These are phyloP conservation scores for Podaxis pistillaris DNA, from an alignment of 768 basidiomycete genomes.

Conservation along the genomic window DNA sequence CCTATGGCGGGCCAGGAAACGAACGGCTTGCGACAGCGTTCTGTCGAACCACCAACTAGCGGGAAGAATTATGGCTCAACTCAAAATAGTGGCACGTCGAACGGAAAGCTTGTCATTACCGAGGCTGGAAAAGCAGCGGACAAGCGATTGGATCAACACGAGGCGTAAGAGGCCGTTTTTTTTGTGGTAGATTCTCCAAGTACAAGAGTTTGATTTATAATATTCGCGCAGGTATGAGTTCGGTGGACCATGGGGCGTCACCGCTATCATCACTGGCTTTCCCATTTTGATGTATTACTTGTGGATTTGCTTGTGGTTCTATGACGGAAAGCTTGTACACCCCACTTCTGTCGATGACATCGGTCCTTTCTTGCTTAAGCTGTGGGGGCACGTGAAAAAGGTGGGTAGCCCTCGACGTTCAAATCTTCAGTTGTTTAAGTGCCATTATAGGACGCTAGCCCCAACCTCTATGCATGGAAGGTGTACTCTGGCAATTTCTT, in stretches of 20 bases:
- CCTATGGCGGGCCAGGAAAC: conserved; percentile 15
- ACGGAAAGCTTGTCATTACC: conserved; percentile 40
- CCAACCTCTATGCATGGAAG: conserved; percentile 84
- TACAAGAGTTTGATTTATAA: conserved; percentile 9
- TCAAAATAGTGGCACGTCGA: conserved; percentile 17
- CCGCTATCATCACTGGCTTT: conserved; percentile 92
- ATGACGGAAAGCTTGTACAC: conserved; percentile 77
- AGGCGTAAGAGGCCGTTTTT: conserved; percentile 37
- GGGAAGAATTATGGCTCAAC: conserved; percentile 17
- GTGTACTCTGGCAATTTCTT: conserved; percentile 87
- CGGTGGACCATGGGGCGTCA: conserved; percentile 89
- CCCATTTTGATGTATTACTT: conserved; percentile 98
- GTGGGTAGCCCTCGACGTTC: conserved; percentile 37
- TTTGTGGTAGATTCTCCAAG: conserved; percentile 1
- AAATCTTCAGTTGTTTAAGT: background rate
- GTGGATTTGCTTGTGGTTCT: conserved; percentile 97
- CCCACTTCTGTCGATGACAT: conserved; percentile 72
- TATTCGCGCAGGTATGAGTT: conserved; percentile 77
- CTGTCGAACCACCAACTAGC: conserved; percentile 10
- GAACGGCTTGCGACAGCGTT: conserved; percentile 16
- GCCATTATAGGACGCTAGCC: conserved; percentile 78
- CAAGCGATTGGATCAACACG: conserved; percentile 70
- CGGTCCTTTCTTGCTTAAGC: conserved; percentile 70
- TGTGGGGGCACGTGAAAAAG: conserved; percentile 83
- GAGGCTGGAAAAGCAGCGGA: conserved; percentile 76